Conservation (phyloP, 2,329 filamentous ascomycete genomes). For the Ilyonectria mors-panacis region DNA sequence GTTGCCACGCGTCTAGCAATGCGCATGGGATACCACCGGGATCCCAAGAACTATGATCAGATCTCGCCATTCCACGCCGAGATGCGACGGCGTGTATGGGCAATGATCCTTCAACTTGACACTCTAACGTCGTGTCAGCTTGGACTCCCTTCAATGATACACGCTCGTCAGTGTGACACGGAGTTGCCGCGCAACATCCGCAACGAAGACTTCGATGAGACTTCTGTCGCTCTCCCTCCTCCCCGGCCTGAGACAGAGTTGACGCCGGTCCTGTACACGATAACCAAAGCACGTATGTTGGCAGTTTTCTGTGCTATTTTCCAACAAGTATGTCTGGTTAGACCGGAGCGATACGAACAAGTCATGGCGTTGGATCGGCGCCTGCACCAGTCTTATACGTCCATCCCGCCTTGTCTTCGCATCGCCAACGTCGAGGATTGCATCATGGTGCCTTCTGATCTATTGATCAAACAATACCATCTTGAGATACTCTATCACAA, state of each 20-base stretch:
- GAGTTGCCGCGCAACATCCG: conserved; percentile 29
- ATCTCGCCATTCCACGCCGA: conserved; percentile 37
- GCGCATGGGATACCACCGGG: conserved; percentile 43
- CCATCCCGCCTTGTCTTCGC: conserved; percentile 30
- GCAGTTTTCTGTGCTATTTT: conserved; percentile 37
- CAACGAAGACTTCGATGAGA: conserved; percentile 34
- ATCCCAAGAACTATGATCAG: conserved; percentile 25
- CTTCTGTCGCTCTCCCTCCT: conserved; percentile 25
- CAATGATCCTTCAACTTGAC: conserved; percentile 33
- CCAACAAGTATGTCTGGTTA: conserved; percentile 36
- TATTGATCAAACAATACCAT: conserved; percentile 37
- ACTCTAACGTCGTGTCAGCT: conserved; percentile 35
- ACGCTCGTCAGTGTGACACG: conserved; percentile 35
- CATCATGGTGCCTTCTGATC: conserved; percentile 28
- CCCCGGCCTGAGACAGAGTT: conserved; percentile 31
- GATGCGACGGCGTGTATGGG: conserved; percentile 39
- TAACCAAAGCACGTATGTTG: conserved; percentile 9
- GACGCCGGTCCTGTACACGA: conserved; percentile 31
- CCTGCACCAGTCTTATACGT: conserved; percentile 23
- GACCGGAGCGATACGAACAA: conserved; percentile 31
- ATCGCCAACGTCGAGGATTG: conserved; percentile 34
- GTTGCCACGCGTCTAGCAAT: conserved; percentile 35
- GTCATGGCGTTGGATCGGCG: conserved; percentile 37
- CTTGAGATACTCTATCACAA: conserved; percentile 38
- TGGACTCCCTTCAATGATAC: conserved; percentile 32